Base-by-base conservation (phyloP, 2,329 filamentous ascomycete species). In the Cercospora zeae-maydis region DNA sequence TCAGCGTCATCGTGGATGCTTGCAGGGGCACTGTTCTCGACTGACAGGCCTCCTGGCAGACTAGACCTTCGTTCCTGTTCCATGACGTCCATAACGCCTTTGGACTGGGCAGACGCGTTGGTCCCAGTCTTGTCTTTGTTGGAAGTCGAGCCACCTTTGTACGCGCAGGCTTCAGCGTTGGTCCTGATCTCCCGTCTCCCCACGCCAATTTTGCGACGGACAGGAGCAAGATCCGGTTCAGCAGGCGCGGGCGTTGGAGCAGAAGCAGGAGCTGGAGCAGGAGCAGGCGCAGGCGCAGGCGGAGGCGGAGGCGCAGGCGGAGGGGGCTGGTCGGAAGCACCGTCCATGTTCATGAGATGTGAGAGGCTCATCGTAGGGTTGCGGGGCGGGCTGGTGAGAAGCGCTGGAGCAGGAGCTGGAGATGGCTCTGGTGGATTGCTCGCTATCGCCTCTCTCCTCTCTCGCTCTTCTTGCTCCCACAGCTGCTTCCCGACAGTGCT, bases 401-500 rank as follows among this genome's bases (percentile, higher is more conserved):
- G 1, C 13, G 49, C 42, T 13, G 42, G 42, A 27, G 42, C 14
- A 7, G 42, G 42, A 27, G 67, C 51, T 36, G 59, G 65, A 21
- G 65, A 61, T 27, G 58, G 56, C 31, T 61, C 63, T n/a, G 60
- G 34, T 45, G 66, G 63, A 8, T 61, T 63, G 14, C 52, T 66
- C 21, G 68, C 68, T 51, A 70, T 69, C 55, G 71, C 69, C 63
- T 75, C 71, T 36, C 65, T 63, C 62, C 72, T 71, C 2, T 63
- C 54, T 21, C 65, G 54, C 60, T 63, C 71, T 63, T 69, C 69
- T 19, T 80, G 76, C 21, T 83, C 78, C 51, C 82, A 77, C n/a
- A 92, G 77, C 3, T 80, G 81, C 45, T 84, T 84, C 1, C 86
- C 86, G 54, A 92, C 79, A 31, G 88, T 84, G 16, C 83, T 82